Base-by-base conservation (phyloP, 1,139 yeast genomes). In the Blastobotrys aristatus region DNA sequence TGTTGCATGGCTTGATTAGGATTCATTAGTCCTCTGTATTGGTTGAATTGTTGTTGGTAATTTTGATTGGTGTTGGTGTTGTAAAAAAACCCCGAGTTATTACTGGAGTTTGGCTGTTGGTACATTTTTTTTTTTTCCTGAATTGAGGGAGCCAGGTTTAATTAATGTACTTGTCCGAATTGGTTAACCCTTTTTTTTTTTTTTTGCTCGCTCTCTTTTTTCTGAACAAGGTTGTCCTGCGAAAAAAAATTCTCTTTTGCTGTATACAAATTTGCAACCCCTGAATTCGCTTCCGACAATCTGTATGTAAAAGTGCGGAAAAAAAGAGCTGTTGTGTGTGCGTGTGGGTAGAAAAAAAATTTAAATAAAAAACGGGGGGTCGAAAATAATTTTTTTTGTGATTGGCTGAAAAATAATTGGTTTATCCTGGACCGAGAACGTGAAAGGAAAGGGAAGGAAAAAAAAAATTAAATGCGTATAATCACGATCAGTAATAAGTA, bases 51-150 rank as follows among this genome's bases (percentile, higher is more conserved):
- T 36, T 45, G 48, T 40, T 56, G 57, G 48, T 39, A 34, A 5
- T 27, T n/a, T 3, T 21, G 36, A 3, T 31, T 10, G 17, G 14
- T 13, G 36, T 40, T 30, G 40, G 31, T 20, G 43, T 18, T 40
- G 45, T 52, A 54, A 38, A 55, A 54, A 43, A 53, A 52, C 44
- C 58, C 60, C 35, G 60, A 56, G 24, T 58, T 56, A 48, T 55
- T 55, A 18, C 53, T 33, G 17, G 44, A 47, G 30, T 43, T 43
- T 14, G 47, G 40, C 34, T 47, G 50, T 22, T 46, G 49, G 30
- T 47, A 47, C 50, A 47, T 47, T 27, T 26, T 33, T 33, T 33
- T 26, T 26, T 26, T 26, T 26, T 26, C 13, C 17, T 7, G 33
- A 13, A 7, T 6, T 13, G 33, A 30, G 33, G 33, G 33, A 24